phyloP scores from a whole-genome alignment of 306 rosid genomes.

The Prunus fruticosa region DNA sequence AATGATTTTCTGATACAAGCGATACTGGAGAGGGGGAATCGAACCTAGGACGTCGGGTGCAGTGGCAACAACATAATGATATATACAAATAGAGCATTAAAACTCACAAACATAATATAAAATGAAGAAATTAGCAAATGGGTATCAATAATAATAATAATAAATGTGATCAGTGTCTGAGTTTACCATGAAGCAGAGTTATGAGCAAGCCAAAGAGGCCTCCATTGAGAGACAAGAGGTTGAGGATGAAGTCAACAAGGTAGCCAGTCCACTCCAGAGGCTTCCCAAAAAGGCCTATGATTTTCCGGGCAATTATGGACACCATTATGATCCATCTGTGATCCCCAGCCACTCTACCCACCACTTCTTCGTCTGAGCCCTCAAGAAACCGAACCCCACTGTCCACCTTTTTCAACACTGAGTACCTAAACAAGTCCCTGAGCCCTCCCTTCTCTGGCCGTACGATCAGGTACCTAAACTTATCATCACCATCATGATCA shows the following conservation, averaged over 20 bases:
- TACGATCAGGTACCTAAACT: slow-evolving; percentile 44
- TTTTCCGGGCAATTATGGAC: slow-evolving; percentile 51
- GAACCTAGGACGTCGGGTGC: too few species aligned
- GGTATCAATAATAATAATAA: background rate
- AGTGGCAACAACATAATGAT: too few species aligned
- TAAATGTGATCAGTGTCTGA: background rate
- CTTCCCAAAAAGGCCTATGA: slow-evolving; percentile 45
- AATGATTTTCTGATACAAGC: too few species aligned
- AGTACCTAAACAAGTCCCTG: slow-evolving; percentile 39
- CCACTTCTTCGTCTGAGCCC: slow-evolving; percentile 30
- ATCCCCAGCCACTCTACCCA: slow-evolving; percentile 23
- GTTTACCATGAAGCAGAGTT: slow-evolving; percentile 48
- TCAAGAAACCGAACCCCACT: slow-evolving; percentile 41
- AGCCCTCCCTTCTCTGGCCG: slow-evolving; percentile 59
- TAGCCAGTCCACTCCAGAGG: slow-evolving; percentile 66
- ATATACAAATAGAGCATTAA: background rate
- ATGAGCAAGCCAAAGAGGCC: slow-evolving; percentile 43
- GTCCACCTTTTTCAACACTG: slow-evolving; percentile 19
- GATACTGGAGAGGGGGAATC: too few species aligned
- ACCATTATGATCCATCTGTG: slow-evolving; percentile 56
- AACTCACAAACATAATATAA: background rate
- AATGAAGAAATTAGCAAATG: background rate
- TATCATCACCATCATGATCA: slow-evolving; percentile 7
- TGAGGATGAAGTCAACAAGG: slow-evolving; percentile 60
- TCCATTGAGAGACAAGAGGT: slow-evolving; percentile 60